Conservation (phyloP, 75 land plant genomes). For the Cryptomeria japonica region DNA sequence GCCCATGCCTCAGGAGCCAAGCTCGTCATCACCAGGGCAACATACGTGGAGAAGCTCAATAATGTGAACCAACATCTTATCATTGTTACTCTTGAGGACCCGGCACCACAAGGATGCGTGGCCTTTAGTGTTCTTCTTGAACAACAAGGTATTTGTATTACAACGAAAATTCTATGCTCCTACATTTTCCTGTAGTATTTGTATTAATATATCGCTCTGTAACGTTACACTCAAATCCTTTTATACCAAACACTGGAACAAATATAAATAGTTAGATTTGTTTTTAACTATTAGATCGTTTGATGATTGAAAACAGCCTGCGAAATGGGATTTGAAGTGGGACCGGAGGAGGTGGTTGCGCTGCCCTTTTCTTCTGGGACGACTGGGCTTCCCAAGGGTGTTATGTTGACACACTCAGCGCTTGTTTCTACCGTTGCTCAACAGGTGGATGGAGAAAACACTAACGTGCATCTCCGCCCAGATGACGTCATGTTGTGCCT, state of each 20-base stretch:
- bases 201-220: too few species aligned
- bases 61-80: neutral
- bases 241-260: too few species aligned
- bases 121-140: conserved; percentile 32
- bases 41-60: conserved; percentile 41
- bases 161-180: conserved; percentile 36
- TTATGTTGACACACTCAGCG: conserved; percentile 69
- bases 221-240: too few species aligned
- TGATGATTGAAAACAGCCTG: too few species aligned
- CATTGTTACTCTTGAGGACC: conserved; percentile 28
- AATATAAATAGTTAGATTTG: too few species aligned
- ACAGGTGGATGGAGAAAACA: conserved; percentile 81
- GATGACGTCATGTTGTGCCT: conserved; percentile 73
- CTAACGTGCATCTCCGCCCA: conserved; percentile 34
- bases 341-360: conserved; percentile 63
- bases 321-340: too few species aligned
- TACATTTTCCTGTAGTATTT: neutral
- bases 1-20: conserved; percentile 40
- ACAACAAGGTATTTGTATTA: conserved; percentile 9
- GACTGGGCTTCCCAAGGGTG: conserved; percentile 80
- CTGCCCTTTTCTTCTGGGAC: conserved; percentile 83
- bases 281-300: too few species aligned
- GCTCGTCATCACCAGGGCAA: conserved; percentile 50
- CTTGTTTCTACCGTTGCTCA: conserved; percentile 63
- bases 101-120: conserved; percentile 28